Evolutionary conservation across 108 stramenopile species (phyloP), one percentile per base, ranked within the genome.

Genomic region (Discostella stelligeroides): DNA sequence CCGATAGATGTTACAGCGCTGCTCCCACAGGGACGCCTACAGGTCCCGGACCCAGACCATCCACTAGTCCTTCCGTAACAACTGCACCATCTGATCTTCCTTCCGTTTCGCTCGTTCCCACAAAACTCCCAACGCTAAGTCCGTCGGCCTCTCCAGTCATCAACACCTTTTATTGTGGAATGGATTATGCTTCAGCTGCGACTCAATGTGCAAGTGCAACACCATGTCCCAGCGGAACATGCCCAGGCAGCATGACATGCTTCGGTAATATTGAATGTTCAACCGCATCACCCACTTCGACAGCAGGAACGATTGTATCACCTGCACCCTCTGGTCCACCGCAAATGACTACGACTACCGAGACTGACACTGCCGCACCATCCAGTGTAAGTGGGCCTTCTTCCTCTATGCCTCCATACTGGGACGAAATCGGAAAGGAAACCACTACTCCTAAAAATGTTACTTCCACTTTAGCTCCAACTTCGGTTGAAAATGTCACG

Each of bases 201-300:
- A 54, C 39, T 2, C 45, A n/a, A 7, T 72, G 72, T 28, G 15
- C 25, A 14, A 21, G 3, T 39, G 70, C 58, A 7, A 37, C 15
- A 0, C 42, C 46, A 13, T 77, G 76, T 43, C 76, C 76, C 17
- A 61, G 48, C 4, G 76, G 76, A 12, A 63, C 57, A 21, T 77
- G 76, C 21, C 51, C 62, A 5, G 11, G 8, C 4, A 53, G 70
- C 7, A 27, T 60, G 62, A 64, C 43, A 21, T 77, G 76, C 60
- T 77, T 62, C 37, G 41, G 34, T 37, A 58, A 55, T 4, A 68
- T 68, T 25, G 7, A 13, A 20, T 68, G 67, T n/a, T 53, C 56
- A n/a, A 29, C 56, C 0, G 27, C 24, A 8, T 1, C 21, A 24
- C 18, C 41, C 5, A 20, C 67, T 46, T 28, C 67, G 0, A 53